Percentiles rank a stretch among this genome's conserved stretches.
These are phyloP conservation scores for Fragilariopsis cylindrus DNA, from an alignment of 108 stramenopile species.

Conservation along the genomic window DNA sequence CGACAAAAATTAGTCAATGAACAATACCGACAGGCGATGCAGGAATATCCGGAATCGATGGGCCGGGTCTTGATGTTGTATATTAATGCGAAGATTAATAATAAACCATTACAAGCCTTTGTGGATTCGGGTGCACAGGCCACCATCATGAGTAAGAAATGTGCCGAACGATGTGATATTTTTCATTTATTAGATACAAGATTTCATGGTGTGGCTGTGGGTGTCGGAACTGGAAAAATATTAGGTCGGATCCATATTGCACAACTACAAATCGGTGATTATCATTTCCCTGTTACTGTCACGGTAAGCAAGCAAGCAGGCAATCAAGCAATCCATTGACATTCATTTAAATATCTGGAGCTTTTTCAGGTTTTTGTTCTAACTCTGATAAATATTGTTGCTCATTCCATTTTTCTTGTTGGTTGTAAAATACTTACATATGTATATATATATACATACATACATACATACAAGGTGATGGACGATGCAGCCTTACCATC, in stretches of 20 bases:
- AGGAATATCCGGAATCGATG: conserved; percentile 95
- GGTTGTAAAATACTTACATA: too few relatives aligned
- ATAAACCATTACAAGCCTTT: conserved; percentile 85
- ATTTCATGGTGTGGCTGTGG: conserved; percentile 87
- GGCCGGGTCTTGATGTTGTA: conserved; percentile 95
- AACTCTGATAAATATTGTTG: too few relatives aligned
- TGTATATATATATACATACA: too few relatives aligned
- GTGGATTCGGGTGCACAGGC: conserved; percentile 95
- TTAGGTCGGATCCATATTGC: conserved; percentile 82
- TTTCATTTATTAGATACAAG: conserved; percentile 85
- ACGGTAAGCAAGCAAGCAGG: conserved; percentile 34
- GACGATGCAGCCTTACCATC: conserved; percentile 59
- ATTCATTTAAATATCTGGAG: too few relatives aligned
- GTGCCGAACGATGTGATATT: conserved; percentile 80
- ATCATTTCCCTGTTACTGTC: conserved; percentile 65
- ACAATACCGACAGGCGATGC: conserved; percentile 89
- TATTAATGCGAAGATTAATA: conserved; percentile 86
- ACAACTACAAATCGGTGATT: conserved; percentile 66
- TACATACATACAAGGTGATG: conserved; percentile 31
- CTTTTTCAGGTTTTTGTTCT: too few relatives aligned
- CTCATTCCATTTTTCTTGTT: too few relatives aligned
- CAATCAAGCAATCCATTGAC: too few relatives aligned
- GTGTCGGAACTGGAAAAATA: conserved; percentile 92
- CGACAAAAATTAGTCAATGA: conserved; percentile 54
- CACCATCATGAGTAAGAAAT: conserved; percentile 84